Percentiles rank a stretch among this genome's conserved stretches.
Conservation (phyloP, 495 filamentous ascomycete genomes). For the Neurospora intermedia region DNA sequence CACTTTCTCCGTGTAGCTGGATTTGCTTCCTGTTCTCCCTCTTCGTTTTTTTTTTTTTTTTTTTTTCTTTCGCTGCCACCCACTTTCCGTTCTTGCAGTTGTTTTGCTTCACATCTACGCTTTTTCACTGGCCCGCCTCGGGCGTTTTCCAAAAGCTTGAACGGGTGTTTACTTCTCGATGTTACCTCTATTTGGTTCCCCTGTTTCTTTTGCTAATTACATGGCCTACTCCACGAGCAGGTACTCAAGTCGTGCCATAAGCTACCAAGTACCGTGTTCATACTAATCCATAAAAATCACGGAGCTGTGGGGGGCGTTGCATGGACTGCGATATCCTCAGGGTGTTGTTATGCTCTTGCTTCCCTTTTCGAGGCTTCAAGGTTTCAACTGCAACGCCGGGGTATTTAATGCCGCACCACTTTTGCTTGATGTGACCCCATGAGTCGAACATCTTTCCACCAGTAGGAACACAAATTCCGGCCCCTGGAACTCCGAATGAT, state of each 20-base stretch:
- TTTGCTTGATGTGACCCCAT: background rate
- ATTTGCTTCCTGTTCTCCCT: background rate
- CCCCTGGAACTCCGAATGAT: background rate
- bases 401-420: background rate
- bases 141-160: background rate
- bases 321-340: background rate
- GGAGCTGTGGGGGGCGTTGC: background rate
- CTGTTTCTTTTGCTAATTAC: background rate
- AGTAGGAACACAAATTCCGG: background rate
- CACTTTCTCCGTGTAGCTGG: no score
- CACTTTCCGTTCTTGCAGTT: background rate
- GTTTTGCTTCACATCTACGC: background rate
- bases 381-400: background rate
- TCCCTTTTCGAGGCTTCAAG: background rate
- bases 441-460: background rate
- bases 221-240: background rate
- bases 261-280: background rate
- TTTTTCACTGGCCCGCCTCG: background rate
- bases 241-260: background rate
- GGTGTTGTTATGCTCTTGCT: background rate
- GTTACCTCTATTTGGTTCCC: background rate
- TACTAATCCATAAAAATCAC: background rate
- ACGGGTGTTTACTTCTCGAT: background rate
- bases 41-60: background rate
- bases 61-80: background rate